phyloP scores from a whole-genome alignment of 2,329 filamentous ascomycete genomes.

The Aspergillus sp. region DNA sequence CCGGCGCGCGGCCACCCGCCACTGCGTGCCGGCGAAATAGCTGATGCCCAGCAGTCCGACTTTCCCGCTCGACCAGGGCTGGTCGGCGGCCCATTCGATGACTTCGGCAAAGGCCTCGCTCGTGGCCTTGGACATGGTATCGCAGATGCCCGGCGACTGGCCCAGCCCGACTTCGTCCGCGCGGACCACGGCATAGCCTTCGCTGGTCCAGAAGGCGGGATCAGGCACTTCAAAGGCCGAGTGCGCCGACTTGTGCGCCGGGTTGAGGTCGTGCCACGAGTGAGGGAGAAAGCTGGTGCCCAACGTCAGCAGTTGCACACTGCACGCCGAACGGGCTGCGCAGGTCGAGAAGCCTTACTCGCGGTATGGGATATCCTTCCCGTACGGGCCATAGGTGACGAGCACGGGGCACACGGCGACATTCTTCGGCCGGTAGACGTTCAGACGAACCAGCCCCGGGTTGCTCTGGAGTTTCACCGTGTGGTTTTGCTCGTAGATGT shows the following conservation, averaged over 20 bases:
- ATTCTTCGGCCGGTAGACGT: conserved; percentile 48
- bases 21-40: conserved; percentile 53
- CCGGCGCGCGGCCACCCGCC: conserved; percentile 50
- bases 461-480: conserved; percentile 37
- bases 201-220: conserved; percentile 53
- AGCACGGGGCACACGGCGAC: conserved; percentile 52
- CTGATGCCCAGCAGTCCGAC: conserved; percentile 50
- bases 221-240: conserved; percentile 60
- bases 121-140: conserved; percentile 50
- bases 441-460: conserved; percentile 31
- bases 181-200: conserved; percentile 54
- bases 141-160: conserved; percentile 49
- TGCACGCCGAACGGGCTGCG: too few relatives aligned
- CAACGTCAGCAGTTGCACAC: not conserved
- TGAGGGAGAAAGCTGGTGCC: conserved; percentile 2
- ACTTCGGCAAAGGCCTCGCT: conserved; percentile 49
- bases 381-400: conserved; percentile 70
- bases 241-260: conserved; percentile 50
- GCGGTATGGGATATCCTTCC: conserved; percentile 67
- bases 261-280: conserved; percentile 42
- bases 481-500: conserved; percentile 50
- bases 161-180: conserved; percentile 51
- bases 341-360: not conserved
- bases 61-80: conserved; percentile 49
- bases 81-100: conserved; percentile 49